Percentiles rank a stretch among this genome's conserved stretches.
phyloP scores from a whole-genome alignment of 257 asterid genomes.

The Linaria vulgaris region DNA sequence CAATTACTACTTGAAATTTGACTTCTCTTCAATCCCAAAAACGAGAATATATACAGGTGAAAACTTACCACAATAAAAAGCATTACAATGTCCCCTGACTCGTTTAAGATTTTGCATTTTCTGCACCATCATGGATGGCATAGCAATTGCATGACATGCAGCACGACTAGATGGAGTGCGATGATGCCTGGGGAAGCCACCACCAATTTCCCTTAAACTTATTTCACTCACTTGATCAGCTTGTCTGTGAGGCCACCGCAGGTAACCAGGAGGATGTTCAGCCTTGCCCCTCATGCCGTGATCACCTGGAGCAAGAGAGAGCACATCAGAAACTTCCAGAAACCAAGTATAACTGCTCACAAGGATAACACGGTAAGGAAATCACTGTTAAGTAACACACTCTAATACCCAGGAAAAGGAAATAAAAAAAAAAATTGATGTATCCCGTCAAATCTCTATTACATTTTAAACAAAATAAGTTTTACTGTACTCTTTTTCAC shows the following conservation, averaged over 20 bases:
- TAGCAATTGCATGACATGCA: slow-evolving; percentile 89
- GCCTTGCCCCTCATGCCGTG: slow-evolving; percentile 43
- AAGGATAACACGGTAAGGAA: slow-evolving; percentile 21
- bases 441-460: slow-evolving; percentile 6
- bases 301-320: slow-evolving; percentile 64
- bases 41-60: slow-evolving; percentile 11
- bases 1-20: slow-evolving; percentile 2
- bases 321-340: slow-evolving; percentile 29
- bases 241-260: slow-evolving; percentile 92
- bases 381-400: slow-evolving; percentile 18
- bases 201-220: slow-evolving; percentile 89
- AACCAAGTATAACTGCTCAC: slow-evolving; percentile 13
- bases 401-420: background rate
- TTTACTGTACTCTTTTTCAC: background rate
- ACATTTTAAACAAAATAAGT: slow-evolving; percentile 9
- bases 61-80: slow-evolving; percentile 86
- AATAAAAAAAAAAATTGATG: background rate
- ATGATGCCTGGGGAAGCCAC: slow-evolving; percentile 93
- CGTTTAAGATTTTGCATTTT: slow-evolving; percentile 77
- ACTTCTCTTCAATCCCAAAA: slow-evolving; percentile 10
- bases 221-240: slow-evolving; percentile 91
- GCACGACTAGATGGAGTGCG: slow-evolving; percentile 90
- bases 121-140: slow-evolving; percentile 93
- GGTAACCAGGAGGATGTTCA: slow-evolving; percentile 55
- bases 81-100: slow-evolving; percentile 86